phyloP scores from a whole-genome alignment of 345 rosid species.

The Hypericum perforatum region DNA sequence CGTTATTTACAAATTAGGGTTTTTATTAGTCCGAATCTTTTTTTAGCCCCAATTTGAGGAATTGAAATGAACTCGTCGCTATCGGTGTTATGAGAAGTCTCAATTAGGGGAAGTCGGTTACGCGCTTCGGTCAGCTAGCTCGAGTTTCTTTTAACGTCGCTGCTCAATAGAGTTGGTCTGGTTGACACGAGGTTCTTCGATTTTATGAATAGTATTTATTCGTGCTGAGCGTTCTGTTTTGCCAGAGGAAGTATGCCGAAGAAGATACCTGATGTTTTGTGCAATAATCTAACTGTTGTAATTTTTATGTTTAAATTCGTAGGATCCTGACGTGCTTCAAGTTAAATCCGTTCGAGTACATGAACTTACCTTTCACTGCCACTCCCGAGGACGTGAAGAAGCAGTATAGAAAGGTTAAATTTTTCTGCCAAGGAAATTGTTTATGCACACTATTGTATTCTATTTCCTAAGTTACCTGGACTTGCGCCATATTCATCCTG shows the following conservation, averaged over 20 bases:
- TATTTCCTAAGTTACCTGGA: background rate
- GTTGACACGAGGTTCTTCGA: too few species aligned
- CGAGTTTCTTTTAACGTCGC: too few species aligned
- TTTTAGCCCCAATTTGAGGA: background rate
- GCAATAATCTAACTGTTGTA: background rate
- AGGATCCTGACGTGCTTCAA: slow-evolving; percentile 98
- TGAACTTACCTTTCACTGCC: slow-evolving; percentile 67
- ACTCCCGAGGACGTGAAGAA: slow-evolving; percentile 63
- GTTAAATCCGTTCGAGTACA: slow-evolving; percentile 84
- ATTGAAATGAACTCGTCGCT: too few species aligned
- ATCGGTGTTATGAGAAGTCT: background rate
- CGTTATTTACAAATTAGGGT: slow-evolving; percentile 19
- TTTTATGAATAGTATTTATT: too few species aligned
- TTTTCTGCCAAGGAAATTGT: background rate
- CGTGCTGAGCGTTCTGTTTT: too few species aligned
- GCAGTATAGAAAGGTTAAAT: slow-evolving; percentile 85
- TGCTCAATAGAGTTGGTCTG: too few species aligned
- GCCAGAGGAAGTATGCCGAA: too few species aligned
- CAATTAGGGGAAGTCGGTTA: background rate
- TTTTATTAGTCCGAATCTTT: slow-evolving; percentile 1
- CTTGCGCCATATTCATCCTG: slow-evolving; percentile 11
- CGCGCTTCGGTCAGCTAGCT: too few species aligned
- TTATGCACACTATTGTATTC: too few species aligned
- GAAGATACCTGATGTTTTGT: background rate
- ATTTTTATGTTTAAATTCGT: background rate